Evolutionary conservation across 306 rosid genomes (phyloP).

Genomic region (Gastrolobium bilobum): DNA sequence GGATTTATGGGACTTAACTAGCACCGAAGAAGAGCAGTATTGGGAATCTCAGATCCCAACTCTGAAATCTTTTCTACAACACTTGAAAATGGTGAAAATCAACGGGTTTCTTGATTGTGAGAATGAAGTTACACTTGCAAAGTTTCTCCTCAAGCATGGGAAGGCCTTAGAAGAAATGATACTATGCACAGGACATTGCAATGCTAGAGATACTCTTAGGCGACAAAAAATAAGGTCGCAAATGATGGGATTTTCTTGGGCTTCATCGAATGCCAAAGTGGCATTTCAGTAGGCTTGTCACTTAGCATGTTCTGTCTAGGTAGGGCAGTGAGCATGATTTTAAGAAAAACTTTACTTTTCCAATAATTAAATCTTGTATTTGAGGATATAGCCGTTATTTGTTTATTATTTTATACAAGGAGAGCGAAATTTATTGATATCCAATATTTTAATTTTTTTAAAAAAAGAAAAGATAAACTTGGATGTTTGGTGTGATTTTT

Average conservation of each 20-base stretch:
- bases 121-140: slow-evolving; percentile 77
- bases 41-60: slow-evolving; percentile 76
- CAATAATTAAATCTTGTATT: slow-evolving; percentile 7
- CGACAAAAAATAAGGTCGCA: slow-evolving; percentile 78
- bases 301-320: neutral
- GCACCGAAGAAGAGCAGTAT: slow-evolving; percentile 69
- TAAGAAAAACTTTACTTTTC: neutral
- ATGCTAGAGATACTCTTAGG: slow-evolving; percentile 63
- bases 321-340: neutral
- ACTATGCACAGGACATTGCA: slow-evolving; percentile 55
- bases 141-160: slow-evolving; percentile 82
- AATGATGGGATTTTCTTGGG: slow-evolving; percentile 82
- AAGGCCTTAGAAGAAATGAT: slow-evolving; percentile 73
- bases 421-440: neutral
- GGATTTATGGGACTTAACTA: slow-evolving; percentile 71
- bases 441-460: neutral
- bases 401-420: neutral
- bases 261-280: slow-evolving; percentile 81
- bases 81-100: slow-evolving; percentile 74
- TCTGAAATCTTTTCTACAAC: slow-evolving; percentile 64
- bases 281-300: slow-evolving; percentile 52
- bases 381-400: neutral
- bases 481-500: too few relatives aligned
- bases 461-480: neutral
- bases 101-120: slow-evolving; percentile 75